Evolutionary conservation across 768 basidiomycete species (phyloP).

Genomic region (Kwoniella sp.): DNA sequence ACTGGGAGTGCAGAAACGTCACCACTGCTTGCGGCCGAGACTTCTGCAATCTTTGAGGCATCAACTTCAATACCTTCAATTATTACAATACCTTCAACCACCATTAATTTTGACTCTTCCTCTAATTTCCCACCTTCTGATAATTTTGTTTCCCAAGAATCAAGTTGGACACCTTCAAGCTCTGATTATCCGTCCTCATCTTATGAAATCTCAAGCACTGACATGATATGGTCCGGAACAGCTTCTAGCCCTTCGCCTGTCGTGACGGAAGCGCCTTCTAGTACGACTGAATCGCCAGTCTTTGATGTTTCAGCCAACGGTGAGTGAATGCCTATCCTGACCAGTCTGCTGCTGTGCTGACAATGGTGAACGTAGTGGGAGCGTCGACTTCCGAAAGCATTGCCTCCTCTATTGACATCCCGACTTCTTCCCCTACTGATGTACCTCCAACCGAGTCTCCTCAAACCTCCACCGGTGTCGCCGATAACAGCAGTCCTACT

Average conservation of each 20-base stretch:
- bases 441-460: not conserved
- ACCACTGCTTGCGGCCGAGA: not conserved
- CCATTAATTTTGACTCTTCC: not conserved
- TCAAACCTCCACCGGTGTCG: not conserved
- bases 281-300: not conserved
- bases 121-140: not conserved
- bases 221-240: not conserved
- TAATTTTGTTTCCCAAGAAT: not conserved
- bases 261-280: not conserved
- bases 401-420: not conserved
- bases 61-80: slow-evolving; percentile 2
- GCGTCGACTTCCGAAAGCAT: not conserved
- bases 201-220: not conserved
- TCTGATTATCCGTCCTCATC: not conserved
- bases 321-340: not conserved
- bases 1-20: not conserved
- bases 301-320: not conserved
- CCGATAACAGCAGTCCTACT: not conserved
- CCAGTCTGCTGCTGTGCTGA: not conserved
- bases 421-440: not conserved
- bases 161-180: not conserved
- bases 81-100: not conserved
- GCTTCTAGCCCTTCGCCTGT: not conserved
- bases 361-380: not conserved
- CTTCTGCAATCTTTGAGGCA: not conserved